Evolutionary conservation across 192 early-diverging fungal species (phyloP).

Genomic region (Jimgerdemannia flammicorona): DNA sequence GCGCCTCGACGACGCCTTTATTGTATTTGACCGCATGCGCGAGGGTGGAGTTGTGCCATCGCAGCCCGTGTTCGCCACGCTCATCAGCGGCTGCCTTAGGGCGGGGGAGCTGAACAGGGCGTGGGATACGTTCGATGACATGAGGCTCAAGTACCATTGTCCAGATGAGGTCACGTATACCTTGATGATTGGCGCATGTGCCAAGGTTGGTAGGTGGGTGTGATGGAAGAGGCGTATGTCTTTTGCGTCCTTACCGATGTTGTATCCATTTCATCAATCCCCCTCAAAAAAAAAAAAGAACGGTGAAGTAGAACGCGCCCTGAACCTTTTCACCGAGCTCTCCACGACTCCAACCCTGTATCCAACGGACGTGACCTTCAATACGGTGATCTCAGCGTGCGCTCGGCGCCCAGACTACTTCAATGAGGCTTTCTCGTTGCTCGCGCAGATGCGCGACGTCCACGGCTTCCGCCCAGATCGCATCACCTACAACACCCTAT

Average conservation of each 20-base stretch:
- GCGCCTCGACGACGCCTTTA: constrained; percentile 68
- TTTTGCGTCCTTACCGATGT: background rate
- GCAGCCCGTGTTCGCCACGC: constrained; percentile 67
- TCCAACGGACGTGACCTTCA: constrained; percentile 84
- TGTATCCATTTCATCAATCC: background rate
- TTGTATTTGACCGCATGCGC: constrained; percentile 78
- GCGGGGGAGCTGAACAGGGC: constrained; percentile 67
- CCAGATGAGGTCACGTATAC: constrained; percentile 80
- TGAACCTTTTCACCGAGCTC: constrained; percentile 93
- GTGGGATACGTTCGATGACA: constrained; percentile 88
- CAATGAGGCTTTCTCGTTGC: constrained; percentile 71
- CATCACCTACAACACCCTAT: constrained; percentile 78
- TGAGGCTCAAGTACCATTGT: constrained; percentile 70
- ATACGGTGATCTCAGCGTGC: constrained; percentile 83
- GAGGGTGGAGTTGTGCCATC: constrained; percentile 44
- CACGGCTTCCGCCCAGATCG: constrained; percentile 79
- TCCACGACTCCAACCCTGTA: constrained; percentile 51
- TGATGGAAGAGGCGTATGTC: background rate
- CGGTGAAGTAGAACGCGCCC: constrained; percentile 82
- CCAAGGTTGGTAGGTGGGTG: constrained; percentile 39
- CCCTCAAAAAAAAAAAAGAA: constrained; percentile 22
- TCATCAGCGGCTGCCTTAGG: constrained; percentile 82
- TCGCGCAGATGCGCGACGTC: constrained; percentile 76
- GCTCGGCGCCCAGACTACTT: constrained; percentile 79
- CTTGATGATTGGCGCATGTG: constrained; percentile 92